Base-by-base conservation (phyloP, 495 filamentous ascomycete genomes). In the Neurospora sp. region DNA sequence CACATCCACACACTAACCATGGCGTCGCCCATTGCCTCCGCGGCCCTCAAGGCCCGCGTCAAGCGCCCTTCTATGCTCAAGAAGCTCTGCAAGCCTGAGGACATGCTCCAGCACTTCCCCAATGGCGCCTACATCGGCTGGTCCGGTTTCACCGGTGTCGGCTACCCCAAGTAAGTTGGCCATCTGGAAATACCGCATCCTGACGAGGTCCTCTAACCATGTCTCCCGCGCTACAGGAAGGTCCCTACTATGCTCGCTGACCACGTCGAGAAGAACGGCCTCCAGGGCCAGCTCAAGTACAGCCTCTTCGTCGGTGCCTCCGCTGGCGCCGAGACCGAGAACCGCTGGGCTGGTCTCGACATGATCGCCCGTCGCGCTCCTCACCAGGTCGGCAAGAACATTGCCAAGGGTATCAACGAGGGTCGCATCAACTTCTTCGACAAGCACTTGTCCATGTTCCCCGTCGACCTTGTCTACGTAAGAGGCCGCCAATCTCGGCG, bases 391-490 rank as follows among this genome's bases (percentile, higher is more conserved):
- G 94, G 94, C 76, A 97, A 97, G 84, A 87, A 91, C 72, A 97
- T 97, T 72, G 87, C 93, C 69, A 95, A 93, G 84, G 93, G 94
- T 3, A 96, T 97, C 82, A 97, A 97, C 79, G 89, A 89, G 74
- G 94, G 93, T 14, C 88, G 90, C 71, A 97, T 97, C 76, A 91
- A 94, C 65, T 97, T 97, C 83, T 97, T 97, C 73, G 94, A 97
- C 79, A 93, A 97, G 83, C 94, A 97, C 85, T 80, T 97, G 76
- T 92, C 89, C 82, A 97, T 96, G 93, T 97, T 97, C 81, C 94
- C 94, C 35, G 88, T 91, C 59, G 94, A 97, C 83, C 83, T 97
- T 75, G 90, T 95, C 71, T 93, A 93, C 78, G 76, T 78, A 78
- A 10, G 77, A 7, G 39, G 9, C 7, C 41, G 22, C 18, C 1